These are phyloP conservation scores for Pezicula carpinea DNA, from an alignment of 2,329 filamentous ascomycete species.

Conservation along the genomic window DNA sequence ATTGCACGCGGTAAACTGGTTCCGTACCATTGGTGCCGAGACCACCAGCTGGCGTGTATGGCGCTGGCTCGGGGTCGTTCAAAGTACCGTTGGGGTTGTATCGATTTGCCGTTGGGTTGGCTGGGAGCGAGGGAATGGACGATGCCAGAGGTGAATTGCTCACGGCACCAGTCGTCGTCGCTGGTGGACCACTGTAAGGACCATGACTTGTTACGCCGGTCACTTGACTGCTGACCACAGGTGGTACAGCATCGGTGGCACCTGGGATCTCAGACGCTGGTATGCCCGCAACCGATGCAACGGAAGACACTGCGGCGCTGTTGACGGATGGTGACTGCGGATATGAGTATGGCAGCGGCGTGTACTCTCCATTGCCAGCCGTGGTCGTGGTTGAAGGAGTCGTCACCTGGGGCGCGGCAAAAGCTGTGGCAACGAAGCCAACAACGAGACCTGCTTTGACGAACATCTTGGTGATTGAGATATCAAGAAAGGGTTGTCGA, in stretches of 20 bases:
- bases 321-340: slow-evolving; percentile 19
- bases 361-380: not conserved
- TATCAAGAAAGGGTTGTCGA: not conserved
- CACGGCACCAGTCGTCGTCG: slow-evolving; percentile 66
- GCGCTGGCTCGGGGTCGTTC: slow-evolving; percentile 62
- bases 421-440: slow-evolving; percentile 13
- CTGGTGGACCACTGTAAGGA: slow-evolving; percentile 57
- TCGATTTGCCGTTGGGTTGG: slow-evolving; percentile 58
- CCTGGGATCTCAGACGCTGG: slow-evolving; percentile 23
- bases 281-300: slow-evolving; percentile 19
- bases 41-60: slow-evolving; percentile 69
- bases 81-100: slow-evolving; percentile 71
- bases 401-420: slow-evolving; percentile 13
- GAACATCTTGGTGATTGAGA: slow-evolving; percentile 11
- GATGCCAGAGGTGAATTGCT: slow-evolving; percentile 51
- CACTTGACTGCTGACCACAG: slow-evolving; percentile 42
- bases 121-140: slow-evolving; percentile 52
- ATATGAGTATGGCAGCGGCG: slow-evolving; percentile 18
- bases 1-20: slow-evolving; percentile 72
- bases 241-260: slow-evolving; percentile 19
- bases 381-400: slow-evolving; percentile 1
- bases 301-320: slow-evolving; percentile 20
- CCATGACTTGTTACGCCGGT: slow-evolving; percentile 64
- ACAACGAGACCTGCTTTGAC: slow-evolving; percentile 13
- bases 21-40: slow-evolving; percentile 72